A percentile compares a stretch with the other conserved stretches of the same genome.
Conservation (phyloP, 768 basidiomycete genomes). For the Suillus fuscotomentosus region DNA sequence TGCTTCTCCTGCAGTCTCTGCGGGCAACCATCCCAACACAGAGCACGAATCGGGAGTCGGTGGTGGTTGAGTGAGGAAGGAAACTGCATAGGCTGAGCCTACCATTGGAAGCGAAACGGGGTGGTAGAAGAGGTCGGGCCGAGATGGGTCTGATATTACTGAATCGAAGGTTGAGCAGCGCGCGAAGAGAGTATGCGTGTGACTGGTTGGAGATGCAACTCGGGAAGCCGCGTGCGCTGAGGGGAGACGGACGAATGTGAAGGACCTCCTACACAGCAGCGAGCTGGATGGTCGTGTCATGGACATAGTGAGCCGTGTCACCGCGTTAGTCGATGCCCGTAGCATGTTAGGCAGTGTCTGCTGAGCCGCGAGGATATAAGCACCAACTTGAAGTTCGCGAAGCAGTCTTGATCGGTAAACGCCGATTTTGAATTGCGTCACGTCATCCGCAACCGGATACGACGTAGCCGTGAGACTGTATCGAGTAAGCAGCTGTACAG, state of each 20-base stretch:
- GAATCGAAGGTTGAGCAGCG: constrained; percentile 18
- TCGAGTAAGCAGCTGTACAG: constrained; percentile 37
- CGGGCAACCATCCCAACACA: constrained; percentile 70
- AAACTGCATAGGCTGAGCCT: constrained; percentile 57
- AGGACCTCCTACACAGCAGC: not conserved
- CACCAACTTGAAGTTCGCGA: too few species aligned
- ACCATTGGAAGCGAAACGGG: constrained; percentile 49
- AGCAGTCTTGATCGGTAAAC: not conserved
- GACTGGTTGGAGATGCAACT: constrained; percentile 4
- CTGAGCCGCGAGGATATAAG: too few species aligned
- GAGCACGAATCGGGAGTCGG: constrained; percentile 44
- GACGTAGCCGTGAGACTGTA: constrained; percentile 8
- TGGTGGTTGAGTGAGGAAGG: constrained; percentile 54
- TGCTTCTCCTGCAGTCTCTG: constrained; percentile 22
- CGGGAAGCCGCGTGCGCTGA: not conserved
- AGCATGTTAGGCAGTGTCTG: not conserved
- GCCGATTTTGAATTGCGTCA: not conserved
- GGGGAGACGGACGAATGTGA: not conserved
- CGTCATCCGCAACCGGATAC: too few species aligned
- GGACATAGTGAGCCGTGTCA: not conserved
- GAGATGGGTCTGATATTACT: constrained; percentile 49
- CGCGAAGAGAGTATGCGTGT: not conserved
- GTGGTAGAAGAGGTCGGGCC: constrained; percentile 73
- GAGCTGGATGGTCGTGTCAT: not conserved
- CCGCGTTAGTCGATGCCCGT: not conserved